Conservation (phyloP, 208 protist genomes). For the Leptomonas pyrrhocoris region DNA sequence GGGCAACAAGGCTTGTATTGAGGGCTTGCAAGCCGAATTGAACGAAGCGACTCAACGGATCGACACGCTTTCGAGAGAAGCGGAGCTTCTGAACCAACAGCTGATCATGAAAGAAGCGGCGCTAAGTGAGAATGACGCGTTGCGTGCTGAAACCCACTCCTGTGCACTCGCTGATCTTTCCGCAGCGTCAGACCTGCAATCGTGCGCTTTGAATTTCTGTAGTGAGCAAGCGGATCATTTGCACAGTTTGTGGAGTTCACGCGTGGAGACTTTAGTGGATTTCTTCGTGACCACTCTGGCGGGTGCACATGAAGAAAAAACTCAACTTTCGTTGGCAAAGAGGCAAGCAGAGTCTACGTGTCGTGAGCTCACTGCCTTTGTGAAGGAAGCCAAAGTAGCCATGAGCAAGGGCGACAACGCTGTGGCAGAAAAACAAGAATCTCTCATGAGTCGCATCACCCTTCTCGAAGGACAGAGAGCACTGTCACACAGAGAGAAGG, state of each 20-base stretch:
- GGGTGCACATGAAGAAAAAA: not conserved
- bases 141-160: not conserved
- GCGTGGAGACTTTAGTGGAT: not conserved
- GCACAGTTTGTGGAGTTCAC: not conserved
- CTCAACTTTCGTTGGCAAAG: constrained; percentile 14
- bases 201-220: not conserved
- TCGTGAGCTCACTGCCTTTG: constrained; percentile 36
- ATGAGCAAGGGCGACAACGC: constrained; percentile 29
- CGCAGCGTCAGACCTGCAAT: not conserved
- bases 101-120: constrained; percentile 4
- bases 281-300: not conserved
- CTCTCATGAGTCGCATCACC: constrained; percentile 18
- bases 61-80: not conserved
- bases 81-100: constrained; percentile 7
- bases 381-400: constrained; percentile 35
- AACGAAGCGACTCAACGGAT: not conserved
- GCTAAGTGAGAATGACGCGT: not conserved
- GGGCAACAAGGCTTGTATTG: not conserved
- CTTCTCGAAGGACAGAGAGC: constrained; percentile 21
- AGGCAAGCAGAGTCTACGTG: constrained; percentile 24
- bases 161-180: not conserved
- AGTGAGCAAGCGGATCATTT: not conserved
- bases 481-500: constrained; percentile 10
- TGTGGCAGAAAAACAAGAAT: constrained; percentile 32
- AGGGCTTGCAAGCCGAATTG: not conserved